Conservation (phyloP, 2,329 filamentous ascomycete species). For the Biscogniauxia sp. region DNA sequence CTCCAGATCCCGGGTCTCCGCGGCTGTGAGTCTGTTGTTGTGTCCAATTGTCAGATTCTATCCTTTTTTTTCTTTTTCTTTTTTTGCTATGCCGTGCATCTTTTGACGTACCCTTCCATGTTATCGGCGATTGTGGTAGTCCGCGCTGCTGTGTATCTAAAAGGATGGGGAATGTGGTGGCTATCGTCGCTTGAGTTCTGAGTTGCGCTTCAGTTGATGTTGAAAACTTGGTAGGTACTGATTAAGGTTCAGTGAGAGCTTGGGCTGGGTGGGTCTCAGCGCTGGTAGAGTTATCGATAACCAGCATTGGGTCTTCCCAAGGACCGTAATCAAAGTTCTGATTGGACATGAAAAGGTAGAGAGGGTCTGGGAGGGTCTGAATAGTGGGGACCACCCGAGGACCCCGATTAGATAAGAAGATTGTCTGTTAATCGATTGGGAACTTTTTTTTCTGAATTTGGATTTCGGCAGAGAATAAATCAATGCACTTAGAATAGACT, state of each 20-base stretch:
- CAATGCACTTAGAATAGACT: background rate
- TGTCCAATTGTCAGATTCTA: background rate
- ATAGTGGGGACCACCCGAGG: constrained; percentile 6
- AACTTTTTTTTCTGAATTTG: constrained; percentile 17
- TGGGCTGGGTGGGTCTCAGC: background rate
- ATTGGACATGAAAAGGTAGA: too few species aligned
- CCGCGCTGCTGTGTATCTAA: background rate
- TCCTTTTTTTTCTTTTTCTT: background rate
- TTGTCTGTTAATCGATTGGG: constrained; percentile 26
- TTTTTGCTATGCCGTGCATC: background rate
- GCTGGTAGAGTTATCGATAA: constrained; percentile 15
- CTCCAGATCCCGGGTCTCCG: constrained; percentile 91
- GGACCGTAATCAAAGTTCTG: too few species aligned
- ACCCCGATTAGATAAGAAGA: constrained; percentile 13
- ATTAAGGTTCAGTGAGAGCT: constrained; percentile 3
- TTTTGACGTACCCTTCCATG: constrained; percentile 29
- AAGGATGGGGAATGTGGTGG: background rate
- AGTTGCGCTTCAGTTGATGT: background rate
- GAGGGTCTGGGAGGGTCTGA: too few species aligned
- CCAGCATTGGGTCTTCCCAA: constrained; percentile 6
- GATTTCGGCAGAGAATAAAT: constrained; percentile 13
- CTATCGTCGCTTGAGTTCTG: background rate
- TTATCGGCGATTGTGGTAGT: constrained; percentile 6
- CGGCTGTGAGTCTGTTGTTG: constrained; percentile 60
- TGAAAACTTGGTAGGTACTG: constrained; percentile 7